These are phyloP conservation scores for Trametes villosa DNA, from an alignment of 768 basidiomycete species.

Conservation along the genomic window DNA sequence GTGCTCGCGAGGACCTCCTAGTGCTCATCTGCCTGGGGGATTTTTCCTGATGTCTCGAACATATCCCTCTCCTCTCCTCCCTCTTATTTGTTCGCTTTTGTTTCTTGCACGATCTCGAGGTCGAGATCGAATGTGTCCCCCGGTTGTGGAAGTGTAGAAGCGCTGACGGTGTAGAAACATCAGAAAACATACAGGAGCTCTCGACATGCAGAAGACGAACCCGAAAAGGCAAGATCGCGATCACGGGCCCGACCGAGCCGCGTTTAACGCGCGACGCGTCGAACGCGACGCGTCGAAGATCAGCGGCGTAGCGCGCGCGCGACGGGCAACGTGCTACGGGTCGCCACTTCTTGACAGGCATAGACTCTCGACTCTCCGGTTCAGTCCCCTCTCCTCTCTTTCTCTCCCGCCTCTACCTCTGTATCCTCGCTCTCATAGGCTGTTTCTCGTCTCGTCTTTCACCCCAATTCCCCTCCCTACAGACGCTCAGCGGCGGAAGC, in stretches of 20 bases:
- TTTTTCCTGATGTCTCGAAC: background rate
- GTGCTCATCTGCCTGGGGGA: no score
- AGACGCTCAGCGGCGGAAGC: background rate
- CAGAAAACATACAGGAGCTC: background rate
- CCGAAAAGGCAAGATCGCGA: background rate
- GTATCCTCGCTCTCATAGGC: no score
- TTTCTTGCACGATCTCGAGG: background rate
- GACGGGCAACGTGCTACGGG: no score
- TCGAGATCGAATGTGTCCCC: conserved; percentile 9
- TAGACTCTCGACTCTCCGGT: no score
- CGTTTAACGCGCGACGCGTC: no score
- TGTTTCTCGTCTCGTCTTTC: background rate
- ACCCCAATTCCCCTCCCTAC: background rate
- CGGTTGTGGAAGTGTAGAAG: conserved; percentile 2
- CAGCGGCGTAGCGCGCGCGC: no score
- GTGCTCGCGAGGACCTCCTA: no score
- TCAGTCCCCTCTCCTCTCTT: no score
- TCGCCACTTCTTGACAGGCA: no score
- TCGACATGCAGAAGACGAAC: background rate
- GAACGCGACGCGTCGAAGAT: no score
- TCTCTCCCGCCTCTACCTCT: no score
- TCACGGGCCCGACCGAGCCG: no score
- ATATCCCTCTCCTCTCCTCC: background rate
- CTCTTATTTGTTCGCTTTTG: background rate
- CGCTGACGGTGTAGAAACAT: background rate